Base-by-base conservation (phyloP, 306 rosid species). In the Senna tora region DNA sequence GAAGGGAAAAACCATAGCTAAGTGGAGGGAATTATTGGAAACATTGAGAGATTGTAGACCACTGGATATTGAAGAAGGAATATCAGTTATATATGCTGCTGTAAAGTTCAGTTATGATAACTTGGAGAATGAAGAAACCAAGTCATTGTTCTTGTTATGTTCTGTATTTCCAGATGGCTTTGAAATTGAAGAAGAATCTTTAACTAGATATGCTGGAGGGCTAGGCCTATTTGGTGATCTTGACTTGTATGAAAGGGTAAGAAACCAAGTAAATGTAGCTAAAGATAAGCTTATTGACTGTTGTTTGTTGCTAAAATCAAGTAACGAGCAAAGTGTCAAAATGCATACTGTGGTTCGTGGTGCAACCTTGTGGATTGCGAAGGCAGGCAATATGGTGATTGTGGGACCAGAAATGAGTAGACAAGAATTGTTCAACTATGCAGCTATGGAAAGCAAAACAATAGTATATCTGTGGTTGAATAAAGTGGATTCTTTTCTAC, bases 141-240 rank as follows among this genome's bases (percentile, higher is more conserved):
- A 67, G 52, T 49, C 58, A 28, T 51, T 73, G 0, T 49, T 78
- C 28, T 39, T 72, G 17, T 50, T 72, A 30, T 72, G 78, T 19
- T 72, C 78, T 38, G 59, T 72, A 7, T 78, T 72, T 22, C 74
- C 78, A 8, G 58, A 78, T 47, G 82, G 65, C 34, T 46, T 0
- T 64, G 47, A 46, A 55, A 72, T 78, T 39, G 17, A 36, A 2
- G 5, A 46, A 1, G 82, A 65, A 10, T 0, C 0, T 7, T 66
- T 72, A 21, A 36, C 38, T 5, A 65, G 50, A 49, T 11, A 1
- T 66, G 78, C 3, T 36, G 2, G 22, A 5, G 78, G 74, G 12
- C n/a, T 72, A 21, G 63, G 71, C 17, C 0, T 78, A 5, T 41
- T 49, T 50, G 64, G 50, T 5, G 21, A 68, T 46, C 4, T 51